These are phyloP conservation scores for Condylostoma magnum DNA, from an alignment of 169 alveolate species.

Conservation along the genomic window DNA sequence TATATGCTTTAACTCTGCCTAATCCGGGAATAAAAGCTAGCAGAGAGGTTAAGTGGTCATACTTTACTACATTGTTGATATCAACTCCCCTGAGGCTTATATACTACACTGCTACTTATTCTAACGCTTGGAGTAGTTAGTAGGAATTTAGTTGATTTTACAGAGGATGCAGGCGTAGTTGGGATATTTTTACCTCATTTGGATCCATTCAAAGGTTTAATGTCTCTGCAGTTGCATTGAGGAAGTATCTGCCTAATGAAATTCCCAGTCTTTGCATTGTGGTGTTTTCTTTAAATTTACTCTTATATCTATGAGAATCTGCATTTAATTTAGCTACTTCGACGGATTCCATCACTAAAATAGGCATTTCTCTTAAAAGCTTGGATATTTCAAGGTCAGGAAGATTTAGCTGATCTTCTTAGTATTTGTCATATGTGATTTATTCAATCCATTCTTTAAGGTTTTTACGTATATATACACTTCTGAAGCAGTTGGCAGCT, in stretches of 20 bases:
- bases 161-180: conserved; percentile 36
- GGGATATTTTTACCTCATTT: conserved; percentile 30
- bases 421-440: not conserved
- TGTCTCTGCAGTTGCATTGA: conserved; percentile 77
- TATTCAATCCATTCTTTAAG: not conserved
- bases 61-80: conserved; percentile 59
- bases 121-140: conserved; percentile 25
- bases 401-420: not conserved
- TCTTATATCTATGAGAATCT: conserved; percentile 50
- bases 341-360: conserved; percentile 44
- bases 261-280: conserved; percentile 54
- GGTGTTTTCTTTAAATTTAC: conserved; percentile 34
- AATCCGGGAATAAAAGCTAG: conserved; percentile 76
- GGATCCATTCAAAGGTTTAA: conserved; percentile 73
- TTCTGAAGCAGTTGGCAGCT: conserved; percentile 14
- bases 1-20: conserved; percentile 80
- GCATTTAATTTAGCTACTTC: conserved; percentile 68
- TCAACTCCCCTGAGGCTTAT: conserved; percentile 72
- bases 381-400: not conserved
- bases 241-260: conserved; percentile 76
- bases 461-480: not conserved
- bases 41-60: conserved; percentile 60
- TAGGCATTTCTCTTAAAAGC: conserved; percentile 28
- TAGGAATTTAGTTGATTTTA: conserved; percentile 25
- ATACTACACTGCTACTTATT: conserved; percentile 53